Conservation (phyloP, 495 filamentous ascomycete species). For the Glutinoglossum americanum region DNA sequence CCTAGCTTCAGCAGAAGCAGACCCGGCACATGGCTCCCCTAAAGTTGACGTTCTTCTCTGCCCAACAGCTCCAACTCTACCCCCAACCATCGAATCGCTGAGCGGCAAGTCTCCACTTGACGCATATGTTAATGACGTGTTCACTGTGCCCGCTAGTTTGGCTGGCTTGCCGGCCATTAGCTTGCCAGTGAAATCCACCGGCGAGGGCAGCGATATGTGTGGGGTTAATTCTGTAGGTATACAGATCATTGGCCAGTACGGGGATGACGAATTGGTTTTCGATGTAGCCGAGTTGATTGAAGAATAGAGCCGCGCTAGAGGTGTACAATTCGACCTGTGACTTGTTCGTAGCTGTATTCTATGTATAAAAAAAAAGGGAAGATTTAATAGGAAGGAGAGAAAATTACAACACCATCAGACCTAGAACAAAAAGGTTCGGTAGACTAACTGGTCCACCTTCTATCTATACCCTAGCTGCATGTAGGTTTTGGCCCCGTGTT, state of each 20-base stretch:
- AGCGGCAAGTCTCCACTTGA: constrained; percentile 23
- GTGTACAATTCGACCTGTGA: background rate
- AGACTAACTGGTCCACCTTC: no score
- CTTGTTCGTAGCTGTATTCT: background rate
- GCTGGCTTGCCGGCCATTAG: constrained; percentile 82
- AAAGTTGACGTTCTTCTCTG: constrained; percentile 73
- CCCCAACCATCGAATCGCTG: constrained; percentile 36
- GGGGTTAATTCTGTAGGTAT: constrained; percentile 36
- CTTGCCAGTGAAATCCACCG: constrained; percentile 36
- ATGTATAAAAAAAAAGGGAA: no score
- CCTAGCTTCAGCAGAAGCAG: constrained; percentile 22
- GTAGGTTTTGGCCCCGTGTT: no score
- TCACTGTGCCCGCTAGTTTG: constrained; percentile 85
- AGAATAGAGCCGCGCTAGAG: background rate
- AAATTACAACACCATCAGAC: no score
- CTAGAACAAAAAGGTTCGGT: no score
- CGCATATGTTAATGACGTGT: constrained; percentile 77
- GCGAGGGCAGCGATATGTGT: constrained; percentile 13
- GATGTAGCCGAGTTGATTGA: constrained; percentile 28
- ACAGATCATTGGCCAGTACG: constrained; percentile 82
- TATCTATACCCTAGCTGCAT: no score
- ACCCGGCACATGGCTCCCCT: constrained; percentile 23
- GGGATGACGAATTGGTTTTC: constrained; percentile 52
- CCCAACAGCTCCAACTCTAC: constrained; percentile 61
- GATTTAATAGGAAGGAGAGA: no score